phyloP scores from a whole-genome alignment of 768 basidiomycete genomes.

The Boletales sp. region DNA sequence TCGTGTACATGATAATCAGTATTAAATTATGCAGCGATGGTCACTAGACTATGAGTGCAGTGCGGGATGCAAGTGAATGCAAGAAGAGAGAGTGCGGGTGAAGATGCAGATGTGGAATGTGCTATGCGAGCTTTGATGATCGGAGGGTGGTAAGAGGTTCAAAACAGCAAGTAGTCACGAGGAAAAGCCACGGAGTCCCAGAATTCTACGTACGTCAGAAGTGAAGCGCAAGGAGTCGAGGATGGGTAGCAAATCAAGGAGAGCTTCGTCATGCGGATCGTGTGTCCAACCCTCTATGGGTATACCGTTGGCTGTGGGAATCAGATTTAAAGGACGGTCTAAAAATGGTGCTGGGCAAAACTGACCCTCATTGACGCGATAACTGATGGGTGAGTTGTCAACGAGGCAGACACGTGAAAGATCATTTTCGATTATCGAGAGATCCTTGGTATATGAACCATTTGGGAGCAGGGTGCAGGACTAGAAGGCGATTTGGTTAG shows the following conservation, averaged over 20 bases:
- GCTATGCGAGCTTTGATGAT: conserved; percentile 17
- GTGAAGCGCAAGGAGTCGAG: conserved; percentile 96
- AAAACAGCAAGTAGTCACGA: conserved; percentile 23
- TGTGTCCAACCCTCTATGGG: conserved; percentile 99
- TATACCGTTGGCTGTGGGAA: conserved; percentile 82
- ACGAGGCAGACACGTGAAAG: conserved; percentile 91
- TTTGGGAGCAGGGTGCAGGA: conserved; percentile 91
- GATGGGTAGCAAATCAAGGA: conserved; percentile 92
- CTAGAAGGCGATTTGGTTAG: conserved; percentile 35
- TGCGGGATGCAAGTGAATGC: conserved; percentile 26
- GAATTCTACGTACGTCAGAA: conserved; percentile 87
- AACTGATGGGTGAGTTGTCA: conserved; percentile 94
- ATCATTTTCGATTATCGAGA: conserved; percentile 84
- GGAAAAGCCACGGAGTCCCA: conserved; percentile 66
- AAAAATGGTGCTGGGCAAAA: conserved; percentile 2
- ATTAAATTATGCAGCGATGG: conserved; percentile 35
- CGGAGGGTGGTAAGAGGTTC: conserved; percentile 3
- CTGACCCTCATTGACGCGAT: conserved; percentile 88
- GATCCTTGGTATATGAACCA: conserved; percentile 93
- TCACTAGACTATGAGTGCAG: conserved; percentile 27
- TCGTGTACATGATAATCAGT: conserved; percentile 37
- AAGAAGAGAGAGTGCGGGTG: conserved; percentile 21
- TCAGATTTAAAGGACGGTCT: background rate
- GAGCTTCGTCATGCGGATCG: conserved; percentile 93
- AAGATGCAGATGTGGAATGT: conserved; percentile 23